phyloP scores from a whole-genome alignment of 129 eudicot species.

The Deinandra increscens region DNA sequence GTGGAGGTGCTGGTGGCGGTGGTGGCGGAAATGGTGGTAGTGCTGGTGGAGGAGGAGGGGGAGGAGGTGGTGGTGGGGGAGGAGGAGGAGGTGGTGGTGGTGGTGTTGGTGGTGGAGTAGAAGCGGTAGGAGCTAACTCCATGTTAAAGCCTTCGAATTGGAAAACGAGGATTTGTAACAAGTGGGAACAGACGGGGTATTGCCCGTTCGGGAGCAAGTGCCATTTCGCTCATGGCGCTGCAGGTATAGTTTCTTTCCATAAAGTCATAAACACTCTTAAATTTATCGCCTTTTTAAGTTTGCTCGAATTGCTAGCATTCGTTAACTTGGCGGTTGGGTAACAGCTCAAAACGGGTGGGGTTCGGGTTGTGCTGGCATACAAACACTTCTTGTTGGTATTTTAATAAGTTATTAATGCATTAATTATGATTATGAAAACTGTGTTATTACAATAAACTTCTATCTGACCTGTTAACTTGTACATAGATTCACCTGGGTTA shows the following conservation, averaged over 20 bases:
- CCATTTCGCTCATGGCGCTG: conserved; percentile 96
- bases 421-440: not conserved
- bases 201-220: conserved; percentile 97
- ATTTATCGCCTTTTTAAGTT: not conserved
- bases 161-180: conserved; percentile 96
- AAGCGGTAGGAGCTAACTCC: conserved; percentile 36
- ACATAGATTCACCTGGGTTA: not conserved
- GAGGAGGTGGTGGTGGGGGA: not conserved
- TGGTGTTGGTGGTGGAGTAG: conserved; percentile 26
- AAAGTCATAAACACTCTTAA: conserved; percentile 20
- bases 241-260: conserved; percentile 52
- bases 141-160: conserved; percentile 87
- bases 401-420: not conserved
- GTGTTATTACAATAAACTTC: not conserved
- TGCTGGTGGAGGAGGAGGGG: not conserved
- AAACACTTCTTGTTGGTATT: not conserved
- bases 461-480: not conserved
- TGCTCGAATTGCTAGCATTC: not conserved
- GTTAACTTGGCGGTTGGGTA: not conserved
- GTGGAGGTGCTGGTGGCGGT: conserved; percentile 19
- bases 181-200: conserved; percentile 96
- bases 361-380: not conserved
- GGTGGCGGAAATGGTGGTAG: not conserved
- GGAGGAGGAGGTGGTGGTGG: conserved; percentile 1
- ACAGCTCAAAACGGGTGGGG: not conserved